Percentiles rank a stretch among this genome's conserved stretches.
These are phyloP conservation scores for Chalaropsis thielavioides DNA, from an alignment of 2,329 filamentous ascomycete species.

Conservation along the genomic window DNA sequence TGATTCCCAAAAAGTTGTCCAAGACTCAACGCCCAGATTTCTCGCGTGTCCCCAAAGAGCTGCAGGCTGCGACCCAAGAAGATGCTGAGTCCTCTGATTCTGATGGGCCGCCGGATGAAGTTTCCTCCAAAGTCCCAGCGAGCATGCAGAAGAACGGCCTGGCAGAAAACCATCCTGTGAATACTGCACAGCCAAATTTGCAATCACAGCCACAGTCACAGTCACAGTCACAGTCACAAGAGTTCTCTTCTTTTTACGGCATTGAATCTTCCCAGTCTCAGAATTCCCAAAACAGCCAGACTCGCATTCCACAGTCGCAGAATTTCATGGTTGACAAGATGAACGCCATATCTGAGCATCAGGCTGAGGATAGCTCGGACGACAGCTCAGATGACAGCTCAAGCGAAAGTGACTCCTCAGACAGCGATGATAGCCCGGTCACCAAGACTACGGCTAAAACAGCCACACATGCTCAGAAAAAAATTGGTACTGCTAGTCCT, in stretches of 20 bases:
- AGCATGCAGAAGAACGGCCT: not conserved
- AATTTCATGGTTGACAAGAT: not conserved
- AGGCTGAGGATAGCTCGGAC: conserved; percentile 4
- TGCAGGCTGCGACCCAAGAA: not conserved
- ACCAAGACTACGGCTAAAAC: not conserved
- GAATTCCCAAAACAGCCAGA: not conserved
- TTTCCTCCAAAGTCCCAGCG: not conserved
- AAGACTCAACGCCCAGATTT: not conserved
- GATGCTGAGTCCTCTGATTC: conserved; percentile 24
- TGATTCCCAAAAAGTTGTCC: not conserved
- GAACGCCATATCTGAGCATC: not conserved
- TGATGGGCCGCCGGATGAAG: conserved; percentile 19
- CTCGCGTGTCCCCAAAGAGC: not conserved
- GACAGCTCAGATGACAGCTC: not conserved
- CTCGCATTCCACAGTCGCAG: not conserved
- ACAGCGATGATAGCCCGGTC: conserved; percentile 14
- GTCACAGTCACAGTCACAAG: not conserved
- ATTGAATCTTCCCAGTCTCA: not conserved
- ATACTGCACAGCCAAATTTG: not conserved
- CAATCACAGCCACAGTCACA: not conserved
- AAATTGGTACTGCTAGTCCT: not conserved
- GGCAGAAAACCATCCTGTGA: not conserved
- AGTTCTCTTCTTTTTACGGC: not conserved
- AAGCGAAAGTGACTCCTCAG: conserved; percentile 10
- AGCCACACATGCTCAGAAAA: not conserved